Percentiles rank a stretch among this genome's conserved stretches.
phyloP scores from a whole-genome alignment of 2,329 filamentous ascomycete genomes.

The Clarireedia sp. region DNA sequence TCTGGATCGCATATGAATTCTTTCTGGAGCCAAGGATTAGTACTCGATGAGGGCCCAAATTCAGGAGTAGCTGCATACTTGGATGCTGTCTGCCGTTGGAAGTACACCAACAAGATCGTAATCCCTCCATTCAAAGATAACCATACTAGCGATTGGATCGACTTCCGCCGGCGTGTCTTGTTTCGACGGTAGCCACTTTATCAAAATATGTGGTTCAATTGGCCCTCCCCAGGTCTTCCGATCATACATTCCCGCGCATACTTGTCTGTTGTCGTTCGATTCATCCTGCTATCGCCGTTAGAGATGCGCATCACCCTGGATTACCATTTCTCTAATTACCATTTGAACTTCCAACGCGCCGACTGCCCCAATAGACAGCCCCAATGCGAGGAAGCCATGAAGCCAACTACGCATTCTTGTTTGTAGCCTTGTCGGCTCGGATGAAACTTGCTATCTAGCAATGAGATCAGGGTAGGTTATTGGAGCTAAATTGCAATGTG shows the following conservation, averaged over 20 bases:
- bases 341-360: conserved; percentile 50
- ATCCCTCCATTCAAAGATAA: conserved; percentile 94
- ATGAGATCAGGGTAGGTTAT: background rate
- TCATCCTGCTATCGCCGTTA: conserved; percentile 51
- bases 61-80: conserved; percentile 36
- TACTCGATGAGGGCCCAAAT: conserved; percentile 1
- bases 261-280: conserved; percentile 67
- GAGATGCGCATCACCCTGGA: conserved; percentile 6
- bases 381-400: conserved; percentile 43
- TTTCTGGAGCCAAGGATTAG: conserved; percentile 39
- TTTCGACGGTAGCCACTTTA: conserved; percentile 63
- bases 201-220: conserved; percentile 80
- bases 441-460: background rate
- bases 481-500: background rate
- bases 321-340: conserved; percentile 33
- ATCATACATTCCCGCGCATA: conserved; percentile 91
- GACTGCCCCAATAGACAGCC: conserved; percentile 45
- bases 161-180: conserved; percentile 49
- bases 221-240: conserved; percentile 79
- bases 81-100: conserved; percentile 43
- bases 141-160: conserved; percentile 71
- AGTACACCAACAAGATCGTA: conserved; percentile 67
- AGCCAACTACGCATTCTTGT: conserved; percentile 47
- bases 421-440: conserved; percentile 20
- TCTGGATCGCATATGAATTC: conserved; percentile 70